phyloP scores from a whole-genome alignment of 805 yeast species.

The Candida sakaeoensis region DNA sequence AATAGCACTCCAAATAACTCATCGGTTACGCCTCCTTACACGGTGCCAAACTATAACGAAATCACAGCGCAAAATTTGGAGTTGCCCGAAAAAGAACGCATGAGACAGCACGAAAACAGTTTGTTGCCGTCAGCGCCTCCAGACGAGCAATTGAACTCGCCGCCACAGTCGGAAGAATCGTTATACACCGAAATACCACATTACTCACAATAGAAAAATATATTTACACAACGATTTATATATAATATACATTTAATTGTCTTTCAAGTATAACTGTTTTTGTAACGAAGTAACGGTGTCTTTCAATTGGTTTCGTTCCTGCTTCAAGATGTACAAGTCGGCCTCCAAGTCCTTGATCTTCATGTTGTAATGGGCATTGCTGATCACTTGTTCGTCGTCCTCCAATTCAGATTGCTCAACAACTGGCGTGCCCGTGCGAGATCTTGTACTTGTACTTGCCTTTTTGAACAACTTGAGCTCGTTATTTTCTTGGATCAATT shows the following conservation, averaged over 20 bases:
- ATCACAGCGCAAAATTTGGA: conserved; percentile 8
- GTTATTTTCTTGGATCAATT: conserved; percentile 62
- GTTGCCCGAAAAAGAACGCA: conserved; percentile 56
- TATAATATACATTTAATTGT: conserved; percentile 7
- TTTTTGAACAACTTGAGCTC: conserved; percentile 56
- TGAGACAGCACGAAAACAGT: conserved; percentile 52
- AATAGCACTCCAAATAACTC: not conserved
- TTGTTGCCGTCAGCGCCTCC: conserved; percentile 57
- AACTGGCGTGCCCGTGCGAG: conserved; percentile 27
- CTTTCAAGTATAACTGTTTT: conserved; percentile 45
- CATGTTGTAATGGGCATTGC: conserved; percentile 60
- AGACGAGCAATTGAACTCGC: conserved; percentile 5
- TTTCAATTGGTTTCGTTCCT: conserved; percentile 78
- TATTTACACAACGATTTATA: not conserved
- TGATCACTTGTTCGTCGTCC: conserved; percentile 26
- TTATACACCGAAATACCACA: not conserved
- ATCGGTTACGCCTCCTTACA: conserved; percentile 26
- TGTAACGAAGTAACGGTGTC: conserved; percentile 56
- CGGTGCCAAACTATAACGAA: conserved; percentile 26
- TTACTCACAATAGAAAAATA: conserved; percentile 1
- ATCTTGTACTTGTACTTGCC: conserved; percentile 35
- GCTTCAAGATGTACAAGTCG: conserved; percentile 72
- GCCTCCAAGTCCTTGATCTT: conserved; percentile 82
- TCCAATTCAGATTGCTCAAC: conserved; percentile 12
- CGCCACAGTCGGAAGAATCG: conserved; percentile 4